These are phyloP conservation scores for Lophiostoma macrostomum DNA, from an alignment of 495 filamentous ascomycete genomes.

Conservation along the genomic window DNA sequence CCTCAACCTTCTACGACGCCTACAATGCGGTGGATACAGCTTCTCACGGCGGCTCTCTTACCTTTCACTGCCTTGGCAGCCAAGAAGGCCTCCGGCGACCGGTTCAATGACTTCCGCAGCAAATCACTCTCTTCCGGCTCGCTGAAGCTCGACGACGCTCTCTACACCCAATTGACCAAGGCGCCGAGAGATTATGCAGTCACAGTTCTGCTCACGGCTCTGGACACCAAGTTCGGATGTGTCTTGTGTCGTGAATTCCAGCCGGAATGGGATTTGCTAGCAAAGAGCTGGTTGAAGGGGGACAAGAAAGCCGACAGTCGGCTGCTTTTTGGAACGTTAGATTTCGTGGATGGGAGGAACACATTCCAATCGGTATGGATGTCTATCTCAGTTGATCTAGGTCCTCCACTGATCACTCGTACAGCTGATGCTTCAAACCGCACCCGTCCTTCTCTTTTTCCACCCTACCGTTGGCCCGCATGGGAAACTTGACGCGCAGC, in stretches of 20 bases:
- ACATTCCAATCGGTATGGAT: constrained; percentile 80
- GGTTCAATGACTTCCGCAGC: constrained; percentile 65
- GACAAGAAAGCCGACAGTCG: constrained; percentile 69
- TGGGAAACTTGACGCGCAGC: constrained; percentile 64
- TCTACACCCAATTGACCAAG: constrained; percentile 71
- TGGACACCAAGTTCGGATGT: constrained; percentile 82
- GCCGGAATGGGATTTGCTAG: constrained; percentile 89
- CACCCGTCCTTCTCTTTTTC: constrained; percentile 84
- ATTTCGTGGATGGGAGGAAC: constrained; percentile 79
- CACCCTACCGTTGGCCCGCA: constrained; percentile 83
- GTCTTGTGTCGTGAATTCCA: constrained; percentile 84
- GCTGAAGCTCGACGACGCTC: constrained; percentile 69
- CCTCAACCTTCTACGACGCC: neutral
- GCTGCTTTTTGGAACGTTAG: constrained; percentile 79
- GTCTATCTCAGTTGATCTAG: neutral
- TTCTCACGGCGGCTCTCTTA: constrained; percentile 54
- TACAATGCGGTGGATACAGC: constrained; percentile 45
- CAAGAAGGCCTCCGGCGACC: constrained; percentile 52
- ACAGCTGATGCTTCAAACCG: constrained; percentile 90
- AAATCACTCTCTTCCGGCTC: constrained; percentile 64
- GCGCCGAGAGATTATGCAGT: constrained; percentile 79
- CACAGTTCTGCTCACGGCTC: constrained; percentile 80
- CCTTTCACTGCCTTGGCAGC: constrained; percentile 54
- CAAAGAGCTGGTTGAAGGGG: constrained; percentile 81
- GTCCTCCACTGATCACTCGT: constrained; percentile 21